Percentiles rank a stretch among this genome's conserved stretches.
These are phyloP conservation scores for Hebeloma cylindrosporum DNA, from an alignment of 768 basidiomycete species.

Conservation along the genomic window DNA sequence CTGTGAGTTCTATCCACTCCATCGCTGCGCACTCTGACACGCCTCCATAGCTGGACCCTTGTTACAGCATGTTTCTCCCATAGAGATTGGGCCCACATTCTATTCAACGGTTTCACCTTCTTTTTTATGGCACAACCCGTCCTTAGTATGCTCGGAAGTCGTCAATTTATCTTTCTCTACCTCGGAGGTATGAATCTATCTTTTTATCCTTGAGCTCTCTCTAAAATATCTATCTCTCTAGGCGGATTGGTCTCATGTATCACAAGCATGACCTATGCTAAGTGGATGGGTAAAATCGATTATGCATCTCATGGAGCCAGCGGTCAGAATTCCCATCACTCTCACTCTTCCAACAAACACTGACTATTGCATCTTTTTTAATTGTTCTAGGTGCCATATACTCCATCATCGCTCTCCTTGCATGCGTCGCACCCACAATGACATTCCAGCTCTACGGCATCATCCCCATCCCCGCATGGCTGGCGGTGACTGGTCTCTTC, in stretches of 20 bases:
- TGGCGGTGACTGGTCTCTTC: slow-evolving; percentile 66
- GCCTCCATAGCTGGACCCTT: slow-evolving; percentile 63
- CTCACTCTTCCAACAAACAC: neutral
- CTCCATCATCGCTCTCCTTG: slow-evolving; percentile 68
- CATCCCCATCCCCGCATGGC: slow-evolving; percentile 80
- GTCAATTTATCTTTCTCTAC: slow-evolving; percentile 71
- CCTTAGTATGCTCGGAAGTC: slow-evolving; percentile 61
- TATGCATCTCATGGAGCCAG: slow-evolving; percentile 66
- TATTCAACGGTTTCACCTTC: slow-evolving; percentile 79
- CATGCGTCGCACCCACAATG: slow-evolving; percentile 64
- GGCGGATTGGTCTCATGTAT: slow-evolving; percentile 62
- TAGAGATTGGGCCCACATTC: slow-evolving; percentile 52
- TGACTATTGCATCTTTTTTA: neutral
- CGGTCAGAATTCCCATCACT: slow-evolving; percentile 46
- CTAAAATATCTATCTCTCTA: slow-evolving; percentile 3
- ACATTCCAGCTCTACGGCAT: slow-evolving; percentile 74
- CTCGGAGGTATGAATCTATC: slow-evolving; percentile 52
- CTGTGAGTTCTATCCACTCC: slow-evolving; percentile 43
- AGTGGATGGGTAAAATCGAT: slow-evolving; percentile 34
- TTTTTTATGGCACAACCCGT: slow-evolving; percentile 74
- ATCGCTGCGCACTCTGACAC: neutral
- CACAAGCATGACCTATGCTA: slow-evolving; percentile 50
- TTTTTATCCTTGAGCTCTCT: neutral
- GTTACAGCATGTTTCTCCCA: slow-evolving; percentile 76
- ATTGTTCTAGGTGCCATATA: slow-evolving; percentile 62